A percentile compares a stretch with the other conserved stretches of the same genome.
phyloP scores from a whole-genome alignment of 108 stramenopile genomes.

The Cyclotella choctawhatcheeana region DNA sequence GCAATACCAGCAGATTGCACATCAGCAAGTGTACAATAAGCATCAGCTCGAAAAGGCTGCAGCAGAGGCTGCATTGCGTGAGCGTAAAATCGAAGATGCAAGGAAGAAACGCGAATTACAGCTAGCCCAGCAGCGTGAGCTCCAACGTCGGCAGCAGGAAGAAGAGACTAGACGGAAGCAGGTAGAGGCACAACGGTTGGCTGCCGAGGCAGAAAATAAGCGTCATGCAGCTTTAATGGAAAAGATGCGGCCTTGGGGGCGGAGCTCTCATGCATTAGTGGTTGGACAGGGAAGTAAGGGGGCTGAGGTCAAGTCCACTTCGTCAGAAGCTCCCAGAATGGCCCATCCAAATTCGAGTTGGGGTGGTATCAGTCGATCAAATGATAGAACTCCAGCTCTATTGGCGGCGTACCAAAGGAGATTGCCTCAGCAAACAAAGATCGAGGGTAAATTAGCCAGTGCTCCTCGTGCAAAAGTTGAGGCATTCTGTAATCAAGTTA shows the following conservation, averaged over 20 bases:
- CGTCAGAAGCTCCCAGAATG: not conserved
- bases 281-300: slow-evolving; percentile 33
- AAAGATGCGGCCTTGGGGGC: slow-evolving; percentile 46
- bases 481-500: slow-evolving; percentile 22
- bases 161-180: slow-evolving; percentile 36
- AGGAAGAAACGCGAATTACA: slow-evolving; percentile 19
- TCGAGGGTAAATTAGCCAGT: not conserved
- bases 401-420: slow-evolving; percentile 11
- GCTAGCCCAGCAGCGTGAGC: slow-evolving; percentile 12
- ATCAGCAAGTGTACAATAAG: slow-evolving; percentile 27
- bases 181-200: slow-evolving; percentile 19
- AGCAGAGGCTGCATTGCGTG: slow-evolving; percentile 38
- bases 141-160: slow-evolving; percentile 30
- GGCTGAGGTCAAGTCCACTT: slow-evolving; percentile 1
- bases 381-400: slow-evolving; percentile 30
- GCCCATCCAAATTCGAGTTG: slow-evolving; percentile 28
- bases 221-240: slow-evolving; percentile 23
- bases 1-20: slow-evolving; percentile 20
- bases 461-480: slow-evolving; percentile 12
- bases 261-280: slow-evolving; percentile 40
- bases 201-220: slow-evolving; percentile 33
- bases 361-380: slow-evolving; percentile 31
- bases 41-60: slow-evolving; percentile 36
- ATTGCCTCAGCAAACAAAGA: not conserved
- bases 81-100: slow-evolving; percentile 30